Base-by-base conservation (phyloP, 129 eudicot genomes). In the Pittosporum tobira region DNA sequence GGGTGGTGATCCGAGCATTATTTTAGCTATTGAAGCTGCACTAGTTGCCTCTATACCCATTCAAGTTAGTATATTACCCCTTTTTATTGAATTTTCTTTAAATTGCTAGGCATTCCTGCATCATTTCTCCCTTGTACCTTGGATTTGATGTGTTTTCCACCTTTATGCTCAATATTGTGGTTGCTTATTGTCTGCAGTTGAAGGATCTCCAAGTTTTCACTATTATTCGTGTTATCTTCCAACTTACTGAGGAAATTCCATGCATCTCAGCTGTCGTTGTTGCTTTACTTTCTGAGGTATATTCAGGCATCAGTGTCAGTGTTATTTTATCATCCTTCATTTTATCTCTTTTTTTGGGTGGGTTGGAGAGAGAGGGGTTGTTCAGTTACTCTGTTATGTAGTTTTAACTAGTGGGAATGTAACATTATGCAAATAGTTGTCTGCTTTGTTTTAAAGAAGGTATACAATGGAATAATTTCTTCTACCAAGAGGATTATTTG, bases 231-330 rank as follows among this genome's bases (percentile, higher is more conserved):
- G 98, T 84, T 56, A 91, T 91, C 51, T 86, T 91, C 62, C 98
- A 91, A 77, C 90, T 91, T 23, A 44, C 90, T 19, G 98, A 91
- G 24, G 98, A 91, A 60, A 91, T 91, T 54, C 98, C 98, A 42
- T 91, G 98, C 85, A 91, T 86, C 18, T 91, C 98, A 61, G 98
- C 98, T 51, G 94, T 91, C 57, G 98, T 91, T 51, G 95, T 91
- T 65, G 95, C 98, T 57, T 76, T 91, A 51, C 98, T 91, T 71
- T 76, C 98, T 22, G 96, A 91, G 81, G 98, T 91, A 78, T 25
- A 16, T 24, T 44, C 16, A 16, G 31, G 23, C 21, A 40, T 44
- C 11, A 56, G 18, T 40, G 3, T n/a, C n/a, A n/a, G n/a, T n/a
- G n/a, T n/a, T 43, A 2, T 14, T n/a, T 2, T 23, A 23, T 15